Percentiles rank a stretch among this genome's conserved stretches.
Evolutionary conservation across 768 basidiomycete genomes (phyloP).

Genomic region (Termitomyces eurrhizus): DNA sequence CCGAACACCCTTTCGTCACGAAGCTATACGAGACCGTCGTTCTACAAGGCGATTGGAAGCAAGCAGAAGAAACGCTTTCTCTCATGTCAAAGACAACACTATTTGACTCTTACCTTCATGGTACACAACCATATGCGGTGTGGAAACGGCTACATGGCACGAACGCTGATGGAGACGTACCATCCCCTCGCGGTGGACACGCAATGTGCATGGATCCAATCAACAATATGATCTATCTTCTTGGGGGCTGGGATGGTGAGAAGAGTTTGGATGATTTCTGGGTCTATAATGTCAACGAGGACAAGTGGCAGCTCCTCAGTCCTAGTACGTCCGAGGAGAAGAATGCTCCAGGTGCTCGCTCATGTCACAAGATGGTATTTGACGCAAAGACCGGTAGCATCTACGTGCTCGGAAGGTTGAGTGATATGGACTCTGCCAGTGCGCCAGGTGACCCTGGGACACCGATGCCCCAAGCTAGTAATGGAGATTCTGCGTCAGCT

Average conservation of each 20-base stretch:
- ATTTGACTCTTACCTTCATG: conserved; percentile 57
- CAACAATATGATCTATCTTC: conserved; percentile 63
- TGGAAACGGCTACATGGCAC: conserved; percentile 61
- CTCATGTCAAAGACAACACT: conserved; percentile 50
- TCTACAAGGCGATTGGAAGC: conserved; percentile 59
- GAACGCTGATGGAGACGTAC: conserved; percentile 63
- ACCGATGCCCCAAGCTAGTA: conserved; percentile 8
- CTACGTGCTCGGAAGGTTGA: conserved; percentile 68
- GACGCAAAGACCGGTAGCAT: conserved; percentile 67
- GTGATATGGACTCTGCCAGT: conserved; percentile 45
- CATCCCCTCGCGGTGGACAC: conserved; percentile 70
- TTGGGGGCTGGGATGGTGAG: conserved; percentile 78
- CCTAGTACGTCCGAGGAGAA: conserved; percentile 48
- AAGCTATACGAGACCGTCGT: conserved; percentile 62
- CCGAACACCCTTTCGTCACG: conserved; percentile 72
- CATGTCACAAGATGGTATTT: conserved; percentile 82
- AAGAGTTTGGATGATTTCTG: conserved; percentile 77
- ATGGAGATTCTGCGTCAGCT: conserved; percentile 11
- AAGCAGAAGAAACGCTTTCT: conserved; percentile 50
- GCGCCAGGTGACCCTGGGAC: conserved; percentile 19
- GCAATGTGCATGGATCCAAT: conserved; percentile 76
- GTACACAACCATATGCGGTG: conserved; percentile 51
- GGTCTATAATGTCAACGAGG: conserved; percentile 58
- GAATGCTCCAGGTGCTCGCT: conserved; percentile 67
- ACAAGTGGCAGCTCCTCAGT: conserved; percentile 61